Percentiles rank a stretch among this genome's conserved stretches.
These are phyloP conservation scores for Starmerella apis DNA, from an alignment of 805 yeast species.

Conservation along the genomic window DNA sequence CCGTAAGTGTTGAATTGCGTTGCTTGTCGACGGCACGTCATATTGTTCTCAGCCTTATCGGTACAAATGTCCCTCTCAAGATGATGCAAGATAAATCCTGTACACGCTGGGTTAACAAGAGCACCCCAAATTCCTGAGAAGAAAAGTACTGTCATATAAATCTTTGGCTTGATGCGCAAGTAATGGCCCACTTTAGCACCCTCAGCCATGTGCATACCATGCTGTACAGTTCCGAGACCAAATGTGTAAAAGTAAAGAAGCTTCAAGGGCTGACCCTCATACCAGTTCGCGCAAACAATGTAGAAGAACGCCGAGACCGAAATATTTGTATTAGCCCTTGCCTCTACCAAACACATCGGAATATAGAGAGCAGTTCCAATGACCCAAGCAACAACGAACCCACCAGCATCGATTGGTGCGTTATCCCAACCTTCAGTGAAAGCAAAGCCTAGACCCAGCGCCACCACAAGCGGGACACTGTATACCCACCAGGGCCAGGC, in stretches of 20 bases:
- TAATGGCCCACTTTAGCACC: conserved; percentile 51
- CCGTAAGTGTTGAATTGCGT: conserved; percentile 44
- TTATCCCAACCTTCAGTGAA: conserved; percentile 30
- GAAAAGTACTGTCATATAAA: conserved; percentile 45
- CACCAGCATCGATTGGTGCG: conserved; percentile 41
- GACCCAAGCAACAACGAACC: conserved; percentile 40
- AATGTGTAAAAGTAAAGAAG: conserved; percentile 49
- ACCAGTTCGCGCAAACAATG: conserved; percentile 35
- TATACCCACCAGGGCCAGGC: conserved; percentile 63
- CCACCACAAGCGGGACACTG: conserved; percentile 33
- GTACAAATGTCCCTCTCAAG: conserved; percentile 37
- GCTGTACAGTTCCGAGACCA: conserved; percentile 45
- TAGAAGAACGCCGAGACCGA: conserved; percentile 56
- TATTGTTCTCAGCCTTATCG: conserved; percentile 44
- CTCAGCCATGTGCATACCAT: conserved; percentile 40
- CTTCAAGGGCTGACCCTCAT: conserved; percentile 43
- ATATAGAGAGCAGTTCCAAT: conserved; percentile 46
- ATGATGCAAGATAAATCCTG: conserved; percentile 36
- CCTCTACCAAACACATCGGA: conserved; percentile 55
- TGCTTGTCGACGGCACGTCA: conserved; percentile 45
- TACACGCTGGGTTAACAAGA: conserved; percentile 36
- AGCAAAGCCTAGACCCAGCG: conserved; percentile 19
- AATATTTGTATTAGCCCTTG: conserved; percentile 50
- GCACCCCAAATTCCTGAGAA: conserved; percentile 36
- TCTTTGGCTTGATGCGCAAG: conserved; percentile 51